Evolutionary conservation across 75 land plant species (phyloP).

Genomic region (Chamaecyparis obtusa): DNA sequence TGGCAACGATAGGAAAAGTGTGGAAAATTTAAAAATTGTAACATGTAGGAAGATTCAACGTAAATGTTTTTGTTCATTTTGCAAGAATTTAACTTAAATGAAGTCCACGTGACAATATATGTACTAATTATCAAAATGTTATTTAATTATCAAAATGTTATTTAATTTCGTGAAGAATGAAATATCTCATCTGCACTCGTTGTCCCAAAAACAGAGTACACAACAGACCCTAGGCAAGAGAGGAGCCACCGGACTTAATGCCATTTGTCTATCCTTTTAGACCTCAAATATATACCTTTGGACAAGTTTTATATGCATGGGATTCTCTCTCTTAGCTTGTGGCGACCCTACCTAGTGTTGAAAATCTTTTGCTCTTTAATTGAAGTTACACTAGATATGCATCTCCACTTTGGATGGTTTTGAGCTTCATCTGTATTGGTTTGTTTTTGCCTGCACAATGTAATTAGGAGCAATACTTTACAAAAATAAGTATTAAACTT

Average conservation of each 20-base stretch:
- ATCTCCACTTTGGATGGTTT: too few species aligned
- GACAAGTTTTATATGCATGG: too few species aligned
- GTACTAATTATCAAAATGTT: neutral
- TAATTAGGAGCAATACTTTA: too few species aligned
- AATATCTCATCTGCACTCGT: neutral
- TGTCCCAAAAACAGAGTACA: neutral
- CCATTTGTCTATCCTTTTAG: too few species aligned
- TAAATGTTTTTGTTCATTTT: neutral
- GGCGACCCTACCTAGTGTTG: neutral
- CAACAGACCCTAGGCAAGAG: too few species aligned
- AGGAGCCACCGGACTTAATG: too few species aligned
- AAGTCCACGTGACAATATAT: neutral
- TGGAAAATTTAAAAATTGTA: neutral
- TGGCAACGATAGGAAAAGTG: neutral
- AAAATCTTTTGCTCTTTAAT: too few species aligned
- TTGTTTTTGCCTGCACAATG: too few species aligned
- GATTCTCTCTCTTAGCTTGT: neutral
- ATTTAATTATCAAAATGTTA: neutral
- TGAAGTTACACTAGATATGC: too few species aligned
- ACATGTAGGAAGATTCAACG: neutral
- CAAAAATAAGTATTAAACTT: too few species aligned
- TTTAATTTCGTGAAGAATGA: neutral
- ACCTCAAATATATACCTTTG: too few species aligned
- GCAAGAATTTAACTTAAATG: neutral
- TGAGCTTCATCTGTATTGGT: too few species aligned